These are phyloP conservation scores for Wickerhamomyces mucosus DNA, from an alignment of 805 yeast genomes.

Conservation along the genomic window DNA sequence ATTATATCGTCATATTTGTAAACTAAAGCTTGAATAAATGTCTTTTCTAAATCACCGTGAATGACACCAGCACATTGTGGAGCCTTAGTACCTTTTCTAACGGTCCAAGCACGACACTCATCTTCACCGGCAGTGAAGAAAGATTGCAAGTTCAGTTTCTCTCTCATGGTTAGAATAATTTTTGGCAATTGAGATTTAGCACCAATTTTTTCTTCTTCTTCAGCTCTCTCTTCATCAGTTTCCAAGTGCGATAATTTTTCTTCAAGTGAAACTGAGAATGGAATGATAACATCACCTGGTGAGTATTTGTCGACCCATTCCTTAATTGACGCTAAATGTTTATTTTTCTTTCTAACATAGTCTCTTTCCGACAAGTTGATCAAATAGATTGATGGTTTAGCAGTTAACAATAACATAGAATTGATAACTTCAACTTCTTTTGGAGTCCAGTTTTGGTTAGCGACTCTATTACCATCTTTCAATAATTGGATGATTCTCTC, in stretches of 20 bases:
- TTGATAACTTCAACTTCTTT: constrained; percentile 91
- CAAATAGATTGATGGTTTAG: constrained; percentile 90
- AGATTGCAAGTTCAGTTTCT: constrained; percentile 76
- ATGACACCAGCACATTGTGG: constrained; percentile 99
- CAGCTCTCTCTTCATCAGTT: constrained; percentile 71
- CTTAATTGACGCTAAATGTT: constrained; percentile 70
- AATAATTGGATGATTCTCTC: constrained; percentile 65
- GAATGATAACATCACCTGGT: constrained; percentile 86
- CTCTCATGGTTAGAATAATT: constrained; percentile 81
- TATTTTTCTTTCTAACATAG: constrained; percentile 80
- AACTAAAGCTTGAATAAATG: constrained; percentile 90
- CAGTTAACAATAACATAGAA: constrained; percentile 78
- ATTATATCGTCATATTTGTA: constrained; percentile 76
- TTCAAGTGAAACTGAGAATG: constrained; percentile 87
- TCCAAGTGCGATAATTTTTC: constrained; percentile 85
- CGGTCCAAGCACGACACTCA: constrained; percentile 98
- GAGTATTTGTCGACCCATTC: constrained; percentile 86
- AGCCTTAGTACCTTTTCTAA: constrained; percentile 83
- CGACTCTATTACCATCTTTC: constrained; percentile 80
- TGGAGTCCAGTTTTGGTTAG: constrained; percentile 78
- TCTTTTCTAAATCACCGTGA: constrained; percentile 90
- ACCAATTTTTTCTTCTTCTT: constrained; percentile 65
- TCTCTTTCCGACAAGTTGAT: constrained; percentile 87
- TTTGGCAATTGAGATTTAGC: constrained; percentile 77
- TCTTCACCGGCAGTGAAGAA: constrained; percentile 95